Base-by-base conservation (phyloP, 805 yeast species). In the Candida khao-thaluensis region DNA sequence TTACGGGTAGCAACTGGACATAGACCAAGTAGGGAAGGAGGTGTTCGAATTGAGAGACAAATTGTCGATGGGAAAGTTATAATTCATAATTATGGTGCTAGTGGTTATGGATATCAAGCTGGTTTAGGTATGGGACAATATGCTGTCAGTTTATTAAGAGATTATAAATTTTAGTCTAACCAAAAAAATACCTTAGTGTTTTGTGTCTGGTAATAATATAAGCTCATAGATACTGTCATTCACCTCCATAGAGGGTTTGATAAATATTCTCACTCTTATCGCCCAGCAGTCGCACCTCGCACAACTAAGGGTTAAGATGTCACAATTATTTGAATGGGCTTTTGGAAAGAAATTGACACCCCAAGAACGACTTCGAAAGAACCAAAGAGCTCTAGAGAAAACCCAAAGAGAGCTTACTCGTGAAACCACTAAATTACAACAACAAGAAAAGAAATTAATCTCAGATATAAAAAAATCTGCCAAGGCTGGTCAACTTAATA, bases 281-380 rank as follows among this genome's bases (percentile, higher is more conserved):
- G n/a, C n/a, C n/a, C n/a, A n/a, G n/a, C n/a, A n/a, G n/a, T n/a
- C n/a, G n/a, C n/a, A n/a, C n/a, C n/a, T n/a, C n/a, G n/a, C n/a
- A n/a, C n/a, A n/a, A n/a, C n/a, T n/a, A n/a, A n/a, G n/a, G n/a
- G n/a, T n/a, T n/a, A n/a, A n/a, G n/a, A 59, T 59, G 65, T 49
- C 63, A 17, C 64, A 50, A 38, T 31, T 66, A 30, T 77, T 93
- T 49, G 95, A 90, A 55, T 93, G 98, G 98, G 88, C 86, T 18
- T 93, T 93, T 66, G 99, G 99, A 7, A 86, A 88, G 72, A 78
- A 83, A 57, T 67, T 85, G 47, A 88, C 98, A 34, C 98, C 99
- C 8, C 97, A 90, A 59, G 99, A 93, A 65, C 76, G 89, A 60
- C 77, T 93, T 58, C 80, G 97, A 47, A 91, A 81, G 80, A 95